Percentiles rank a stretch among this genome's conserved stretches.
phyloP scores from a whole-genome alignment of 2,329 filamentous ascomycete species.

The Penicillium aurantiogriseum region DNA sequence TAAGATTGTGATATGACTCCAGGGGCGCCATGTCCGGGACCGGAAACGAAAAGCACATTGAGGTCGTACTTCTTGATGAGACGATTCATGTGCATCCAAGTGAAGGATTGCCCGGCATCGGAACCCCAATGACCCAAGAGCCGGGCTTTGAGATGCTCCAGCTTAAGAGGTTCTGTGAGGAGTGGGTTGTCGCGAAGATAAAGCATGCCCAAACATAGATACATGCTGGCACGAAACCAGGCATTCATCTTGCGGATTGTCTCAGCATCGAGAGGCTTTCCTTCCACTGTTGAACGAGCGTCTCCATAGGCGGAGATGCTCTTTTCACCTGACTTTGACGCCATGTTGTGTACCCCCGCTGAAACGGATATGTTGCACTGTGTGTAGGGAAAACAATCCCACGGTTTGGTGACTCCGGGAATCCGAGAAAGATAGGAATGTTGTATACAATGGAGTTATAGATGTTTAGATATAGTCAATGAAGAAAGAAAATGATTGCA shows the following conservation, averaged over 20 bases:
- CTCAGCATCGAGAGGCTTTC: conserved; percentile 61
- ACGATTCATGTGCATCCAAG: conserved; percentile 78
- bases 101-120: conserved; percentile 77
- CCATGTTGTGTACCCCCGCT: conserved; percentile 7
- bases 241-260: conserved; percentile 68
- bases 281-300: conserved; percentile 64
- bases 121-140: conserved; percentile 77
- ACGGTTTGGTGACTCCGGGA: not conserved
- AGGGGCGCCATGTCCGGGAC: conserved; percentile 74
- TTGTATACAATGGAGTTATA: not conserved
- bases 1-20: conserved; percentile 74
- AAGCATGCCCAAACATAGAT: conserved; percentile 76
- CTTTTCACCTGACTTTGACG: conserved; percentile 42
- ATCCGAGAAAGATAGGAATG: not conserved
- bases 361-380: not conserved
- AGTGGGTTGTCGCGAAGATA: conserved; percentile 73
- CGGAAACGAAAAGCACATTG: conserved; percentile 70
- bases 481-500: not conserved
- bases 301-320: conserved; percentile 64
- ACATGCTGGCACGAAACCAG: conserved; percentile 72
- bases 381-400: not conserved
- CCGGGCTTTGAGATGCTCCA: conserved; percentile 70
- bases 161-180: conserved; percentile 65
- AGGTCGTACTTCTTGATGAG: conserved; percentile 78
- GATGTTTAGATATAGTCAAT: not conserved